Evolutionary conservation across 345 rosid genomes (phyloP).

Genomic region (Abelmoschus esculentus): DNA sequence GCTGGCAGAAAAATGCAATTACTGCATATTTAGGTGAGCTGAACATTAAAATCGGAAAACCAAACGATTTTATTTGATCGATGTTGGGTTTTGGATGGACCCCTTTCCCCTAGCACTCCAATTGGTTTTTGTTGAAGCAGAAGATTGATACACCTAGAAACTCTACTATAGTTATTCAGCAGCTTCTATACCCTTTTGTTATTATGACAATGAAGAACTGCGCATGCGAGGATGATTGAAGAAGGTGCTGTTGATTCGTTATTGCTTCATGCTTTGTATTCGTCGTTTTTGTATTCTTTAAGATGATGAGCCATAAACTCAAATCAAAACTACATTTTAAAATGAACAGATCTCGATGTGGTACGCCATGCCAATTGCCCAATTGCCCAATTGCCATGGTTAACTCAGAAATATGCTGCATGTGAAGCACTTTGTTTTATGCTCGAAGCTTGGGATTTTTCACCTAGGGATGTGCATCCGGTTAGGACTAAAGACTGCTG

Average conservation of each 20-base stretch:
- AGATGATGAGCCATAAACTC: no score
- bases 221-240: background rate
- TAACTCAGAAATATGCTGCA: no score
- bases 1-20: slow-evolving; percentile 86
- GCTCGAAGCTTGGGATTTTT: no score
- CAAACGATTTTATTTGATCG: slow-evolving; percentile 40
- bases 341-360: no score
- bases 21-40: slow-evolving; percentile 49
- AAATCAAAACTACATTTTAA: no score
- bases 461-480: no score
- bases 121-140: background rate
- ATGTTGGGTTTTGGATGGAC: slow-evolving; percentile 7
- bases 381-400: no score
- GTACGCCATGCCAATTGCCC: no score
- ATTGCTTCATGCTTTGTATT: background rate
- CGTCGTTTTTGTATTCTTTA: no score
- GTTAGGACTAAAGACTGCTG: no score
- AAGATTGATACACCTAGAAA: background rate
- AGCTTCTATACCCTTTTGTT: background rate
- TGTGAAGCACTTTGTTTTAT: no score
- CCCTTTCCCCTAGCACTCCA: background rate
- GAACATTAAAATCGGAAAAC: slow-evolving; percentile 57
- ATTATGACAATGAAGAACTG: background rate
- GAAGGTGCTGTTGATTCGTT: background rate
- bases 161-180: background rate